A percentile compares a stretch with the other conserved stretches of the same genome.
Conservation (phyloP, 345 rosid species). For the Eucalyptus globulus region DNA sequence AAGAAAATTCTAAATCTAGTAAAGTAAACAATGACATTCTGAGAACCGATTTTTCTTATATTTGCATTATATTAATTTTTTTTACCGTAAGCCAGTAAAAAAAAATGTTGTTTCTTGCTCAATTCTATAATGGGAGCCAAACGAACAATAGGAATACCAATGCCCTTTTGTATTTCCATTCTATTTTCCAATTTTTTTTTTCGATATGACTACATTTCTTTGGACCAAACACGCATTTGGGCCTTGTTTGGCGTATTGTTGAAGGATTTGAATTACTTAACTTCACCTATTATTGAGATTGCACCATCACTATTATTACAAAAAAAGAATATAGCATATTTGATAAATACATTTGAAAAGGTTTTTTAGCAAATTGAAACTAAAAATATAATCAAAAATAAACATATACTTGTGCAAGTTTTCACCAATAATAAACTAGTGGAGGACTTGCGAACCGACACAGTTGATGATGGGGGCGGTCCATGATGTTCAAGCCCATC, state of each 20-base stretch:
- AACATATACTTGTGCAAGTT: neutral
- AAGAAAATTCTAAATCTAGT: neutral
- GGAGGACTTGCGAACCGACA: fast-evolving
- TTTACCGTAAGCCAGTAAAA: neutral
- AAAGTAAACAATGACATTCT: neutral
- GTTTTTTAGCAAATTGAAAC: neutral
- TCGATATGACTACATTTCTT: neutral
- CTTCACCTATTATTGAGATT: neutral
- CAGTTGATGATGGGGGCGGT: neutral
- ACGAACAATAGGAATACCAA: neutral
- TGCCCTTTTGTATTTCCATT: neutral
- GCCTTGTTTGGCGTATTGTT: neutral
- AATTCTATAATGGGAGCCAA: neutral
- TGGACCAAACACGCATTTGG: neutral
- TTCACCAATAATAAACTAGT: neutral
- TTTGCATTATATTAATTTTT: neutral
- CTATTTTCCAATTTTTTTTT: neutral
- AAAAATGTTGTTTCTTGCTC: neutral
- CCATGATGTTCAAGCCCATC: neutral
- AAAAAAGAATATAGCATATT: neutral
- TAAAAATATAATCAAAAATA: neutral
- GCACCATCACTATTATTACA: neutral
- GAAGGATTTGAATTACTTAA: neutral
- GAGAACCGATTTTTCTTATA: neutral
- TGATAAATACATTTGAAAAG: neutral